Evolutionary conservation across 1,139 yeast species (phyloP).

Genomic region (Fermentozyma sake): DNA sequence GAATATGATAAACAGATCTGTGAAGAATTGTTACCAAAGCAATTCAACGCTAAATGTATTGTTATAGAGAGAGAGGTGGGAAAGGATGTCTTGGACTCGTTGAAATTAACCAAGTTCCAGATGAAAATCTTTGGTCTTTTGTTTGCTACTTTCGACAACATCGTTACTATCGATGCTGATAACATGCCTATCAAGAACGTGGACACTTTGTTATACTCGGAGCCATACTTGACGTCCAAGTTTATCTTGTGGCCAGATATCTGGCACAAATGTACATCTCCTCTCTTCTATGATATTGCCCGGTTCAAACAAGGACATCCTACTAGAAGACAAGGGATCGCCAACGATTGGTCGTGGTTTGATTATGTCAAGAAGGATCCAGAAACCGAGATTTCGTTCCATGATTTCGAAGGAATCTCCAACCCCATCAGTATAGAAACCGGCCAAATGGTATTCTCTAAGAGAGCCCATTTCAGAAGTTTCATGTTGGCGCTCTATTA

Average conservation of each 20-base stretch:
- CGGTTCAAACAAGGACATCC: slow-evolving; percentile 28
- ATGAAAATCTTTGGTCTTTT: slow-evolving; percentile 30
- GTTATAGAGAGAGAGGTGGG: slow-evolving; percentile 26
- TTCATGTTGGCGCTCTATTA: slow-evolving; percentile 30
- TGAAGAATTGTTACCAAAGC: slow-evolving; percentile 22
- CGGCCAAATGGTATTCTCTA: slow-evolving; percentile 34
- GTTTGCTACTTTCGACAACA: slow-evolving; percentile 32
- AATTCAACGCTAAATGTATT: slow-evolving; percentile 29
- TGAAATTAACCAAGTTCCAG: slow-evolving; percentile 22
- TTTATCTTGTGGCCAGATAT: slow-evolving; percentile 38
- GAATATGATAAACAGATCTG: slow-evolving; percentile 29
- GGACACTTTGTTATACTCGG: slow-evolving; percentile 22
- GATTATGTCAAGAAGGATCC: slow-evolving; percentile 18
- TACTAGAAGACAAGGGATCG: slow-evolving; percentile 24
- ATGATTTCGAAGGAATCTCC: slow-evolving; percentile 33
- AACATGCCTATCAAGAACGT: slow-evolving; percentile 31
- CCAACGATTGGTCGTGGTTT: slow-evolving; percentile 20
- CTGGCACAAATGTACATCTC: slow-evolving; percentile 35
- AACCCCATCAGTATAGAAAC: slow-evolving; percentile 27
- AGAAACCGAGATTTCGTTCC: slow-evolving; percentile 20
- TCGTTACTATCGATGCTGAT: slow-evolving; percentile 33
- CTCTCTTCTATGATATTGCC: slow-evolving; percentile 31
- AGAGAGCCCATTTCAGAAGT: slow-evolving; percentile 25
- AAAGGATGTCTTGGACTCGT: slow-evolving; percentile 16
- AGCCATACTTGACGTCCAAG: slow-evolving; percentile 24